Percentiles rank a stretch among this genome's conserved stretches.
phyloP scores from a whole-genome alignment of 352 stramenopile genomes.

The Phytopythium sindhum region DNA sequence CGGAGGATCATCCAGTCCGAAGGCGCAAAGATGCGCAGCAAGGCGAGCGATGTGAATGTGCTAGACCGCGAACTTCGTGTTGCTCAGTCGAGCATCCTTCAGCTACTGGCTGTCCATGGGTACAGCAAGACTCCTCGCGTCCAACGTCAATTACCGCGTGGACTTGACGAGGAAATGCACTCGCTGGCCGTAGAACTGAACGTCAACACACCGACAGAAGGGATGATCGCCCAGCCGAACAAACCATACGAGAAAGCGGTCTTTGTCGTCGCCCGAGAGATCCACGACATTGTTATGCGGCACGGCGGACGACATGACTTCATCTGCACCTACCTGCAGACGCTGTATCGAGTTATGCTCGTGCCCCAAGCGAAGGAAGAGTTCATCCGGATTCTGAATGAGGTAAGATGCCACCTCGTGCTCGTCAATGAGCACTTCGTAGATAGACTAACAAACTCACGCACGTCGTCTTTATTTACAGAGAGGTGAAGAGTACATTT shows the following conservation, averaged over 20 bases:
- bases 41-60: constrained; percentile 35
- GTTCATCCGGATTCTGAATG: constrained; percentile 68
- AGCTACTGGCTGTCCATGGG: constrained; percentile 51
- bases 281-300: constrained; percentile 60
- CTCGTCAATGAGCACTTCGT: neutral
- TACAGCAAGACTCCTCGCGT: constrained; percentile 59
- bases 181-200: constrained; percentile 73
- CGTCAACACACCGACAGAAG: constrained; percentile 65
- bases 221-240: constrained; percentile 69
- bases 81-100: constrained; percentile 60
- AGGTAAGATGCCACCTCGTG: constrained; percentile 33
- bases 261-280: constrained; percentile 62
- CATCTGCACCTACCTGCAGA: constrained; percentile 70
- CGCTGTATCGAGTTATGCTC: constrained; percentile 64
- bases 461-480: constrained; percentile 18
- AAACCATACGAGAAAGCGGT: constrained; percentile 76
- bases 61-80: constrained; percentile 70
- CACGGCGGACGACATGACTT: constrained; percentile 65
- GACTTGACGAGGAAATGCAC: constrained; percentile 75
- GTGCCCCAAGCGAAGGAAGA: constrained; percentile 66
- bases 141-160: constrained; percentile 59
- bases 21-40: constrained; percentile 45
- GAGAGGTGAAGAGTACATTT: constrained; percentile 71
- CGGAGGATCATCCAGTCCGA: constrained; percentile 70
- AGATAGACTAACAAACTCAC: neutral